phyloP scores from a whole-genome alignment of 495 filamentous ascomycete genomes.

The Hypoxylon rickii region DNA sequence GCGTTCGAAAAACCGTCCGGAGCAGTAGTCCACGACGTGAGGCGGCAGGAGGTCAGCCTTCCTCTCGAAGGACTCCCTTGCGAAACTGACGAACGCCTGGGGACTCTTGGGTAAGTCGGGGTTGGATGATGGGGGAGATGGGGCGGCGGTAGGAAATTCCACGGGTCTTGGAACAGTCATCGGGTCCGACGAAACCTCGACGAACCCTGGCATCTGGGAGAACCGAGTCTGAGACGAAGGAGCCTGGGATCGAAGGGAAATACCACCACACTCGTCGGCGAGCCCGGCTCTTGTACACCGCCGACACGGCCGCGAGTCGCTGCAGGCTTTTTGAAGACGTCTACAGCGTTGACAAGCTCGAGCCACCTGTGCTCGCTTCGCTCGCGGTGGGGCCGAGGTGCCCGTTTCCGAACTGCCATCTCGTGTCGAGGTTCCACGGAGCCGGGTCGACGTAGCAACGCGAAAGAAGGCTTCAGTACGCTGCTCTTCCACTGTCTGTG shows the following conservation, averaged over 20 bases:
- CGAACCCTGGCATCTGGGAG: not conserved
- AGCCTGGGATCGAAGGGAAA: not conserved
- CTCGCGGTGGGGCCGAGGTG: conserved; percentile 10
- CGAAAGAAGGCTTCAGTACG: not conserved
- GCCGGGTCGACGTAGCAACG: not conserved
- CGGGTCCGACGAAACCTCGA: not conserved
- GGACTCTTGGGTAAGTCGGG: conserved; percentile 20
- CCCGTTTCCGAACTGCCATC: not conserved
- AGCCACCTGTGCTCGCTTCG: conserved; percentile 35
- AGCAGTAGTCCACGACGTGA: conserved; percentile 38
- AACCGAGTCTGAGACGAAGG: conserved; percentile 3
- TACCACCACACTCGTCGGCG: conserved; percentile 29
- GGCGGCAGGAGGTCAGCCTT: conserved; percentile 20
- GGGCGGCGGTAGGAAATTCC: not conserved
- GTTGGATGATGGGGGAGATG: conserved; percentile 9
- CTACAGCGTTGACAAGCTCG: conserved; percentile 40
- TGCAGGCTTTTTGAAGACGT: conserved; percentile 38
- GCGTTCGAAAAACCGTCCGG: conserved; percentile 45
- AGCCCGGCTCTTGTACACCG: conserved; percentile 36
- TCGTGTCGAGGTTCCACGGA: not conserved
- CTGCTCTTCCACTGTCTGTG: not conserved
- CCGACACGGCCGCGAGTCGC: conserved; percentile 38
- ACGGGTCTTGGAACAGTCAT: no score
- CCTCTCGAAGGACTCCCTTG: conserved; percentile 24
- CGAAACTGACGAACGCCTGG: conserved; percentile 25